Evolutionary conservation across 306 rosid species (phyloP).

Genomic region (Ormosia semicastrata): DNA sequence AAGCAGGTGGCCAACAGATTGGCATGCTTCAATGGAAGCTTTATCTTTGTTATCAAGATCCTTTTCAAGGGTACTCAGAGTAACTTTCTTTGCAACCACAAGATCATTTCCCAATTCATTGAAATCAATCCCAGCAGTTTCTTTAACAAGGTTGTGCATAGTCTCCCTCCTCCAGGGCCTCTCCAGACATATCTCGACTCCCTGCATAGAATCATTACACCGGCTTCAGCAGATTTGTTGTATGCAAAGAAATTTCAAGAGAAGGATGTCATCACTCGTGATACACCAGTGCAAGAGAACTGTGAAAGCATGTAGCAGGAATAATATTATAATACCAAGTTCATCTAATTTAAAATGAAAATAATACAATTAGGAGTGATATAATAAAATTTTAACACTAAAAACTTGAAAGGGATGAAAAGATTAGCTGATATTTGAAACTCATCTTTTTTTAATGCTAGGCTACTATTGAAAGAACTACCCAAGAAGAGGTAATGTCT

Average conservation of each 20-base stretch:
- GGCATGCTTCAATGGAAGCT: conserved; percentile 69
- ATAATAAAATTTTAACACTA: not conserved
- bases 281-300: conserved; percentile 2
- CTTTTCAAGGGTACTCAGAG: conserved; percentile 50
- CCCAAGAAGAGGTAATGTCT: too few species aligned
- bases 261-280: conserved; percentile 9
- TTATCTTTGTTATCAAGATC: conserved; percentile 69
- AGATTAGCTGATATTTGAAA: too few species aligned
- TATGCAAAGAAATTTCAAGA: conserved; percentile 19
- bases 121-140: conserved; percentile 70
- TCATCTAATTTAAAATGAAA: not conserved
- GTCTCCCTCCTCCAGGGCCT: conserved; percentile 96
- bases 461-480: too few species aligned
- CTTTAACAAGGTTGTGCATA: conserved; percentile 96
- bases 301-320: not conserved
- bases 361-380: not conserved
- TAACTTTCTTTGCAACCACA: conserved; percentile 63
- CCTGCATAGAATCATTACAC: conserved; percentile 50
- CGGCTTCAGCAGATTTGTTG: conserved; percentile 25
- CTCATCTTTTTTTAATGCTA: too few species aligned
- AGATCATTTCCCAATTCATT: conserved; percentile 66
- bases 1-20: conserved; percentile 80
- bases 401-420: too few species aligned
- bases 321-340: not conserved
- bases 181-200: conserved; percentile 79